Percentiles rank a stretch among this genome's conserved stretches.
These are phyloP conservation scores for Mycena crocata DNA, from an alignment of 768 basidiomycete species.

Conservation along the genomic window DNA sequence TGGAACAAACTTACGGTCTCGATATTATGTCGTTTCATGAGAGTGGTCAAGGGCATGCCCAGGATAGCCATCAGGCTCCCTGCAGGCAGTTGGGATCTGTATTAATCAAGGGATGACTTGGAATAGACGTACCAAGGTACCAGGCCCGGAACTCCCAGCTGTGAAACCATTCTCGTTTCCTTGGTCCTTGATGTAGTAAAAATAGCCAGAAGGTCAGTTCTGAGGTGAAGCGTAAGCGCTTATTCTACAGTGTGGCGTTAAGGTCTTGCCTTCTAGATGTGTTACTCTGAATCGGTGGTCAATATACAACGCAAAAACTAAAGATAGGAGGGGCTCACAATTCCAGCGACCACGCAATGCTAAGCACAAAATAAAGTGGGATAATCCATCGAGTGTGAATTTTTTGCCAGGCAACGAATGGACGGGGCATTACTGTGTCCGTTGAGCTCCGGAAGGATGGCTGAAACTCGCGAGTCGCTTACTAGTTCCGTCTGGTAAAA, in stretches of 20 bases:
- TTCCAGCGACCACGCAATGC: constrained; percentile 82
- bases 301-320: constrained; percentile 10
- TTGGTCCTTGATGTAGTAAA: constrained; percentile 80
- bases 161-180: constrained; percentile 79
- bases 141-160: constrained; percentile 84
- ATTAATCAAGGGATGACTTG: not conserved
- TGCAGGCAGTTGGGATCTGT: constrained; percentile 39
- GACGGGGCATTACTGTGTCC: constrained; percentile 65
- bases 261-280: constrained; percentile 77
- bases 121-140: constrained; percentile 66
- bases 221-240: constrained; percentile 39
- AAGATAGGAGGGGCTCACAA: constrained; percentile 62
- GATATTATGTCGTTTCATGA: constrained; percentile 68
- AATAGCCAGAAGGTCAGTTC: constrained; percentile 89
- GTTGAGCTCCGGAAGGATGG: constrained; percentile 15
- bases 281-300: constrained; percentile 63
- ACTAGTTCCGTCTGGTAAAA: constrained; percentile 49
- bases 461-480: constrained; percentile 32
- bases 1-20: constrained; percentile 58
- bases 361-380: constrained; percentile 77
- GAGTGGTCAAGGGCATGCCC: constrained; percentile 78
- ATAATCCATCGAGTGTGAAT: constrained; percentile 66
- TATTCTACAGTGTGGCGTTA: not conserved
- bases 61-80: constrained; percentile 74
- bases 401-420: constrained; percentile 62